These are phyloP conservation scores for Apophysomyces ossiformis DNA, from an alignment of 371 early-diverging fungal genomes.

Conservation along the genomic window DNA sequence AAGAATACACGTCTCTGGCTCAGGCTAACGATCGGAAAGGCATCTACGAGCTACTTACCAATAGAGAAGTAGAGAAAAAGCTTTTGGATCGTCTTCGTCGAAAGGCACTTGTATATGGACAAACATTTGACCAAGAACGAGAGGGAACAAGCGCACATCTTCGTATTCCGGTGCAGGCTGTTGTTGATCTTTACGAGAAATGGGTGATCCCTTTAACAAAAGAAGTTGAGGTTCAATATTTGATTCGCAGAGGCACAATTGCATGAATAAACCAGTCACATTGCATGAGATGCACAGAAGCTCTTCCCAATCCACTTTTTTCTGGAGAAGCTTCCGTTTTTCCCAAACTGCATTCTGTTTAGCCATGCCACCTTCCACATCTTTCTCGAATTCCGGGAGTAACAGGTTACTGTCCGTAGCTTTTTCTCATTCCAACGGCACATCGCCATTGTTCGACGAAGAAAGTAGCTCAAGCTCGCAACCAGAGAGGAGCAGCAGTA, in stretches of 20 bases:
- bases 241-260: slow-evolving; percentile 65
- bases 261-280: slow-evolving; percentile 12
- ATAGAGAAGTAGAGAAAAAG: slow-evolving; percentile 80
- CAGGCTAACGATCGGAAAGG: slow-evolving; percentile 73
- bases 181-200: slow-evolving; percentile 86
- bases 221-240: slow-evolving; percentile 93
- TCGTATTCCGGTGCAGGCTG: slow-evolving; percentile 75
- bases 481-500: neutral
- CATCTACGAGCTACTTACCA: slow-evolving; percentile 86
- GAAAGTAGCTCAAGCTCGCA: neutral
- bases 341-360: neutral
- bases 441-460: neutral
- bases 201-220: slow-evolving; percentile 90
- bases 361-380: neutral
- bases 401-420: neutral
- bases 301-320: neutral
- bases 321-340: neutral
- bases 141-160: slow-evolving; percentile 42
- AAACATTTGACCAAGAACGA: slow-evolving; percentile 68
- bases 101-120: slow-evolving; percentile 93
- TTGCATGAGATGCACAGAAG: neutral
- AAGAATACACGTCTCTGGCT: slow-evolving; percentile 86
- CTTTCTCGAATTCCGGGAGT: neutral
- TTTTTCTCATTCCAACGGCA: neutral
- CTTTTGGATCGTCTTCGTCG: slow-evolving; percentile 80